phyloP scores from a whole-genome alignment of 2,329 filamentous ascomycete species.

The Aspergillus texensis region DNA sequence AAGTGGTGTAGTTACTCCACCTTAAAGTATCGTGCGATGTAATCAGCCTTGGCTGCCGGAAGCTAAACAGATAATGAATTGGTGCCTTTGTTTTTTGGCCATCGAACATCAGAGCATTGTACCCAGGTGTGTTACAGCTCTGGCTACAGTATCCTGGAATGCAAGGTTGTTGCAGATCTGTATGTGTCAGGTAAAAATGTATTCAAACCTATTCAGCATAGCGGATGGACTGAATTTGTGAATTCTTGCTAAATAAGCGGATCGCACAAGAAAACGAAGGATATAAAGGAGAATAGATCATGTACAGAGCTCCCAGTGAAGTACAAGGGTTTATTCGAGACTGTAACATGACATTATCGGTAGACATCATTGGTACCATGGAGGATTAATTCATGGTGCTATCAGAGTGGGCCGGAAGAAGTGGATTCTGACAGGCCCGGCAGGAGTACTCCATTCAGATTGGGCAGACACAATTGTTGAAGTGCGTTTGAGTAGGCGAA shows the following conservation, averaged over 20 bases:
- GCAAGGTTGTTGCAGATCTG: neutral
- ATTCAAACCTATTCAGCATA: neutral
- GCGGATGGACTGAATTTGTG: neutral
- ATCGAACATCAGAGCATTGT: neutral
- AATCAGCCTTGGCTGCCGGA: neutral
- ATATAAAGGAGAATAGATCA: neutral
- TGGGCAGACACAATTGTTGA: conserved; percentile 9
- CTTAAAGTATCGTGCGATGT: neutral
- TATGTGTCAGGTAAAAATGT: neutral
- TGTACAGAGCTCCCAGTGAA: neutral
- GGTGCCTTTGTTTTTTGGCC: neutral
- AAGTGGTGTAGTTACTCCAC: neutral
- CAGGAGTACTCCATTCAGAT: conserved; percentile 12
- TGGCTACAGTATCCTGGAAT: neutral
- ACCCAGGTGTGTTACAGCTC: neutral
- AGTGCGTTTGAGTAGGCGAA: conserved; percentile 12
- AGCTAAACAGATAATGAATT: neutral
- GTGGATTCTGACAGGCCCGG: conserved; percentile 16
- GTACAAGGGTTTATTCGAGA: neutral
- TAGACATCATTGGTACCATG: neutral
- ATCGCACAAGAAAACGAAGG: neutral
- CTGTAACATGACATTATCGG: neutral
- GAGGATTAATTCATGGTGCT: neutral
- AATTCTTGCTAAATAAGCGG: neutral
- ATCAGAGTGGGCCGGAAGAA: conserved; percentile 3